Percentiles rank a stretch among this genome's conserved stretches.
These are phyloP conservation scores for Entomortierella lignicola DNA, from an alignment of 192 early-diverging fungal genomes.

Conservation along the genomic window DNA sequence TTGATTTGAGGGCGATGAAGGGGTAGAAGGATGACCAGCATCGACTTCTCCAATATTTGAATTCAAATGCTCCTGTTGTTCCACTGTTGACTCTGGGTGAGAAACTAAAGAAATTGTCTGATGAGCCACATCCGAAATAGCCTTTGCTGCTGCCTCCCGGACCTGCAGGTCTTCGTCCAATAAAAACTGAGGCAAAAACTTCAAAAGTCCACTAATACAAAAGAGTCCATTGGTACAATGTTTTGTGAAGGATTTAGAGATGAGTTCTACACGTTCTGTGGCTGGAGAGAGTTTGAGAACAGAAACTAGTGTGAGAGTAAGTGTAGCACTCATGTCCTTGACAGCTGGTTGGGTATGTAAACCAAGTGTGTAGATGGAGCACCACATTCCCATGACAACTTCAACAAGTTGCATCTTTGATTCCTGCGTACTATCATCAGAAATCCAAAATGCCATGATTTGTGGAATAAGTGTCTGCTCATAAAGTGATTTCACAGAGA, in stretches of 20 bases:
- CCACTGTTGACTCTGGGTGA: conserved; percentile 5
- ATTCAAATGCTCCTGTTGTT: conserved; percentile 12
- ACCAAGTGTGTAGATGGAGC: conserved; percentile 47
- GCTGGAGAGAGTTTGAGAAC: conserved; percentile 35
- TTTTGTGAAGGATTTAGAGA: conserved; percentile 50
- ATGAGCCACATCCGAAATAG: conserved; percentile 32
- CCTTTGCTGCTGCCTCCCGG: conserved; percentile 41
- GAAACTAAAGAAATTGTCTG: conserved; percentile 22
- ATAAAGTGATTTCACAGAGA: conserved; percentile 39
- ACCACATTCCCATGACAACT: conserved; percentile 54
- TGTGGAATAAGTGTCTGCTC: conserved; percentile 55
- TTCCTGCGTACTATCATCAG: conserved; percentile 34
- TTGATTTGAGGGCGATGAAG: conserved; percentile 33
- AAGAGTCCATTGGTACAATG: conserved; percentile 48
- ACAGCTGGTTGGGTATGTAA: conserved; percentile 35
- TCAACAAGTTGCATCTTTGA: conserved; percentile 39
- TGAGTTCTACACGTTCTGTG: conserved; percentile 39
- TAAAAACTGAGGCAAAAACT: conserved; percentile 49
- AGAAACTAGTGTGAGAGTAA: conserved; percentile 43
- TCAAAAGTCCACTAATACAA: conserved; percentile 43
- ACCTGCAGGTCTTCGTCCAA: conserved; percentile 42
- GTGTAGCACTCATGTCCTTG: conserved; percentile 48
- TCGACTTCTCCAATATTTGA: background rate
- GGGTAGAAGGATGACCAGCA: conserved; percentile 5
- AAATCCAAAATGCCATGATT: conserved; percentile 54